phyloP scores from a whole-genome alignment of 495 filamentous ascomycete species.

The Penicillium roqueforti region DNA sequence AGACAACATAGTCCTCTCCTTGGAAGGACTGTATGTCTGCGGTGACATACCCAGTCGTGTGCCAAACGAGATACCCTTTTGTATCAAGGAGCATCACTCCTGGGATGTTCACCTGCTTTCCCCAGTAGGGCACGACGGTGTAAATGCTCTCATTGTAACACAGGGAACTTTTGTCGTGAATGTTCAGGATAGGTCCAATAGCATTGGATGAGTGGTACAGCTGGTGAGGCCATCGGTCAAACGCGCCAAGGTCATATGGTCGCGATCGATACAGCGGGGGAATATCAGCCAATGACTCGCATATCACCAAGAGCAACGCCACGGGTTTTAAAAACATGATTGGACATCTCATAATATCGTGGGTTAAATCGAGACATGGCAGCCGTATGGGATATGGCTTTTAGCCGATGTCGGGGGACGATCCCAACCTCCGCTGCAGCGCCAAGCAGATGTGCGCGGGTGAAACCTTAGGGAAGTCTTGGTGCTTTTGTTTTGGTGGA shows the following conservation, averaged over 20 bases:
- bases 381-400: not conserved
- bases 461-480: not conserved
- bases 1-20: not conserved
- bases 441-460: not conserved
- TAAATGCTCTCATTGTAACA: not conserved
- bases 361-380: not conserved
- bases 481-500: not conserved
- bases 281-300: not conserved
- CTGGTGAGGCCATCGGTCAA: conserved; percentile 1
- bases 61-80: not conserved
- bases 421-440: not conserved
- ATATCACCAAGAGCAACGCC: not conserved
- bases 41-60: not conserved
- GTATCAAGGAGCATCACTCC: not conserved
- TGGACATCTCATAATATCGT: not conserved
- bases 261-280: not conserved
- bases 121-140: not conserved
- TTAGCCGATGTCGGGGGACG: not conserved
- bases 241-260: conserved; percentile 1
- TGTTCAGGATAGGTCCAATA: not conserved
- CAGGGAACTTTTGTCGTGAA: not conserved
- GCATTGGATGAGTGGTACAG: not conserved
- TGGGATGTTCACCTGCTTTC: not conserved
- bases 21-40: not conserved
- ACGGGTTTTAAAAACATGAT: not conserved